Conservation (phyloP, 2,329 filamentous ascomycete species). For the Colletotrichum higginsianum region DNA sequence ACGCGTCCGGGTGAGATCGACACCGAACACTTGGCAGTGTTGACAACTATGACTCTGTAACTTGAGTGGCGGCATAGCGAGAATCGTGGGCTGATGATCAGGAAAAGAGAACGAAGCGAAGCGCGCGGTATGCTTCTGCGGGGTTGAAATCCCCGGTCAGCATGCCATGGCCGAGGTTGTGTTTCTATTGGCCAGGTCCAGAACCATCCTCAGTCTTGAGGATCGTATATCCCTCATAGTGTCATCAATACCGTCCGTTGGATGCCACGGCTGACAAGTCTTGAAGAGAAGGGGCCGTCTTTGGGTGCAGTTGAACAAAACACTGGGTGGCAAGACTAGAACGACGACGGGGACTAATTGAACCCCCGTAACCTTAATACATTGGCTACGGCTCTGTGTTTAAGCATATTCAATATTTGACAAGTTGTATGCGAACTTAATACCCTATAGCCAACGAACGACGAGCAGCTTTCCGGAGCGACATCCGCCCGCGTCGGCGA, state of each 20-base stretch:
- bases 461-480: not conserved
- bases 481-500: conserved; percentile 21
- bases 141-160: not conserved
- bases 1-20: no score
- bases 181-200: not conserved
- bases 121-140: not conserved
- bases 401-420: no score
- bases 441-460: not conserved
- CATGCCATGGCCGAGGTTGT: not conserved
- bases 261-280: no score
- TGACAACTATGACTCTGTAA: not conserved
- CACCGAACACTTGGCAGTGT: not conserved
- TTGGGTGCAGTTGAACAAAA: no score
- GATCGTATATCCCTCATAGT: not conserved
- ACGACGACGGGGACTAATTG: no score
- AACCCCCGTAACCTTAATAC: no score
- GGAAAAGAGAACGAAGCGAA: not conserved
- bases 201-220: not conserved
- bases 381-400: no score
- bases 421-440: not conserved
- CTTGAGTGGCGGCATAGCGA: not conserved
- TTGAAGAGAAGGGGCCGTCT: no score
- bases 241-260: no score
- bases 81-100: not conserved
- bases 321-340: no score